A percentile compares a stretch with the other conserved stretches of the same genome.
These are phyloP conservation scores for Neospora caninum DNA, from an alignment of 169 alveolate species.

Conservation along the genomic window DNA sequence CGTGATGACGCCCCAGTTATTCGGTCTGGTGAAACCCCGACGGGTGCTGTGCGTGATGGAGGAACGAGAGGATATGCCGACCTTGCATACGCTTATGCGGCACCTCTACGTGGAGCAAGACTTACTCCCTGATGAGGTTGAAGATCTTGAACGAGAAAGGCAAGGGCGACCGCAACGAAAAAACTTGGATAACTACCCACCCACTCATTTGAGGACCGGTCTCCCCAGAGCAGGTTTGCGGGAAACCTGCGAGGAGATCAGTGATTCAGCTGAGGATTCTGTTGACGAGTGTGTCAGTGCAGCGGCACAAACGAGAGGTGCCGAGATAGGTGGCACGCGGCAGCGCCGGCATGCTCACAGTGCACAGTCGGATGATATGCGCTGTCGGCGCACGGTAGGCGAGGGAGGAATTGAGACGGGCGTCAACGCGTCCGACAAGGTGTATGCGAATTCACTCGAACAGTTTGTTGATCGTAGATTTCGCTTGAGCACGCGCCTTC, in stretches of 20 bases:
- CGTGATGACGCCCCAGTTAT: slow-evolving; percentile 1
- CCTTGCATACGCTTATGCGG: slow-evolving; percentile 5
- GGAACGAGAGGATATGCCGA: slow-evolving; percentile 20
- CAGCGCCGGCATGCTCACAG: not conserved
- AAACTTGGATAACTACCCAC: not conserved
- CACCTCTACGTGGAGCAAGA: slow-evolving; percentile 38
- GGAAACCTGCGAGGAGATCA: too few species aligned
- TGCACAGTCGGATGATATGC: not conserved
- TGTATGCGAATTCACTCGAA: not conserved
- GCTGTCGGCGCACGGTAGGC: not conserved
- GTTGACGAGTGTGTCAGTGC: not conserved
- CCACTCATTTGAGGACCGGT: too few species aligned
- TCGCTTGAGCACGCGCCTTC: slow-evolving; percentile 11
- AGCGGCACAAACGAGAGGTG: not conserved
- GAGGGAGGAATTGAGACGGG: not conserved
- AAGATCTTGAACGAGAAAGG: not conserved
- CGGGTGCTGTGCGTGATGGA: slow-evolving; percentile 31
- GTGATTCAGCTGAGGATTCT: not conserved
- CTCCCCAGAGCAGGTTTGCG: too few species aligned
- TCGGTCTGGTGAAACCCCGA: slow-evolving; percentile 5
- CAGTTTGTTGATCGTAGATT: slow-evolving; percentile 26
- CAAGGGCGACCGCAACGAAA: not conserved
- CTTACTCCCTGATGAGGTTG: slow-evolving; percentile 13
- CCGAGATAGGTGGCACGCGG: not conserved
- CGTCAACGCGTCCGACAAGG: not conserved